Evolutionary conservation across 495 filamentous ascomycete species (phyloP), one percentile per base, ranked within the genome.

Genomic region (Jackrogersella minutella): DNA sequence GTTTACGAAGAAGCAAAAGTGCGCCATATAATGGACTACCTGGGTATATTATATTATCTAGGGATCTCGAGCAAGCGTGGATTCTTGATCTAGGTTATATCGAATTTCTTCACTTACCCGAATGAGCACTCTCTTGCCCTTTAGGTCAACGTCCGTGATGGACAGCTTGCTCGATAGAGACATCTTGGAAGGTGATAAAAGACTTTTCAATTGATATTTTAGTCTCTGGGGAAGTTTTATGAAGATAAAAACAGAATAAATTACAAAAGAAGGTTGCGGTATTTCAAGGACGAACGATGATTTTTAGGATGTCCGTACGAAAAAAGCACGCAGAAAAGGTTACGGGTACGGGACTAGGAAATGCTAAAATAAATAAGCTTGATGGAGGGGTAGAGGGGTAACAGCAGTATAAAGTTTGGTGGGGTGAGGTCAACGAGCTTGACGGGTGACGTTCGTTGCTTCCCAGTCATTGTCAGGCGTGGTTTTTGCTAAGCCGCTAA

Each of bases 161-260:
- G 92, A 90, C 75, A 99, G 91, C 86, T 98, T 99, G 86, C 89
- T 97, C 62, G 92, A 90, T 77, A 99, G 91, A 88, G 96, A 97
- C 95, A 99, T 99, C 64, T 75, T 90, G 73, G 54, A 9, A 60
- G 40, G 24, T 51, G 40, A 53, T 11, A 11, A 46, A 22, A 7
- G n/a, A n/a, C n/a, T n/a, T 28, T 67, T 69, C 47, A 60, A 64
- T 58, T 53, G 58, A 39, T 47, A n/a, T 41, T 62, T n/a, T 61
- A 26, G 13, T 30, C 8, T 41, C 39, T 52, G 28, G 26, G 31
- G 16, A 11, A 56, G 13, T 44, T 26, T 26, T 7, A 44, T 47
- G 41, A 53, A 55, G 13, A 55, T 30, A 33, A n/a, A 11, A 58
- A 39, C 3, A 56, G 22, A 21, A 44, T 17, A 22, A 52, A 40